phyloP scores from a whole-genome alignment of 2,329 filamentous ascomycete species.

The Botrytis squamosa region DNA sequence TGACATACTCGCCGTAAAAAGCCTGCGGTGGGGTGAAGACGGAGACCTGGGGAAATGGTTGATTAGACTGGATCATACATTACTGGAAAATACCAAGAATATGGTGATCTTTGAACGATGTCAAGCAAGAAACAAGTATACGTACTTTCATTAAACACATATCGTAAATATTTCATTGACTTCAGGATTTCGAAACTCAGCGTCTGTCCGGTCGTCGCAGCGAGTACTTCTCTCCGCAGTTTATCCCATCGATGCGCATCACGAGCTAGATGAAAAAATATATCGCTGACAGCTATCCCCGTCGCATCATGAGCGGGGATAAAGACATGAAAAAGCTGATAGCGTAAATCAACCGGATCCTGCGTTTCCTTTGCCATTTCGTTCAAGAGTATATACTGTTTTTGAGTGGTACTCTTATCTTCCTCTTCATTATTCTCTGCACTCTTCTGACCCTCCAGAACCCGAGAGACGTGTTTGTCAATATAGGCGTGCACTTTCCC shows the following conservation, averaged over 20 bases:
- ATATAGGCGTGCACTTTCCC: background rate
- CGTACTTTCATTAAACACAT: background rate
- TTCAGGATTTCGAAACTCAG: background rate
- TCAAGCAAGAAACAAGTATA: background rate
- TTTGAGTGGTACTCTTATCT: background rate
- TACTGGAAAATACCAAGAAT: background rate
- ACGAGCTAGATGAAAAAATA: constrained; percentile 10
- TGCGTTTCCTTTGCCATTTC: constrained; percentile 17
- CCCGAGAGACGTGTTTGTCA: background rate
- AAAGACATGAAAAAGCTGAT: constrained; percentile 3
- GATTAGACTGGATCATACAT: background rate
- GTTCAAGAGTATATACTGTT: constrained; percentile 10
- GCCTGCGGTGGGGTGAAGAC: background rate
- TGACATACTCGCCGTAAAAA: background rate
- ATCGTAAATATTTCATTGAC: background rate
- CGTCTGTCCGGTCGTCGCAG: background rate
- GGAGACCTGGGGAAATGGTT: background rate
- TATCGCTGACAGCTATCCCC: background rate
- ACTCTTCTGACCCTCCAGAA: background rate
- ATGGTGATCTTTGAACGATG: background rate
- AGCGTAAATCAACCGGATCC: constrained; percentile 2
- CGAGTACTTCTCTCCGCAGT: background rate
- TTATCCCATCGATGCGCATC: background rate
- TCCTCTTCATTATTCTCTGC: background rate
- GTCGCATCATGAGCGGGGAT: background rate